Evolutionary conservation across 2,329 filamentous ascomycete species (phyloP).

Genomic region (Aspergillus sclerotialis): DNA sequence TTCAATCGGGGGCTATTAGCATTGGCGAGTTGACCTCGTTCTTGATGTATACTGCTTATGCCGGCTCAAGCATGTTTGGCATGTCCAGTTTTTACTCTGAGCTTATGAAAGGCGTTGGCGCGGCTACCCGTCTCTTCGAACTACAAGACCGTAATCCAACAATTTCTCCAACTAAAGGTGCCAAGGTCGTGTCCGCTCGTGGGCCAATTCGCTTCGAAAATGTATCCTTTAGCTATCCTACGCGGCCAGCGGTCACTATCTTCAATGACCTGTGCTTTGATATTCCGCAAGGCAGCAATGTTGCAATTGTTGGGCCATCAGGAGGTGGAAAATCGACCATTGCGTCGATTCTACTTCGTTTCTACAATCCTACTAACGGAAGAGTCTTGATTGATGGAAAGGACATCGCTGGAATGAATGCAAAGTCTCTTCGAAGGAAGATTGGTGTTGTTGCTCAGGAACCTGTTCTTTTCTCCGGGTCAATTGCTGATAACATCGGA

Average conservation of each 20-base stretch:
- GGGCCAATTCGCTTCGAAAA: slow-evolving; percentile 83
- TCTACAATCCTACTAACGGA: slow-evolving; percentile 77
- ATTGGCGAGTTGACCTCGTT: slow-evolving; percentile 93
- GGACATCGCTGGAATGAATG: slow-evolving; percentile 80
- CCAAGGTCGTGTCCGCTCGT: slow-evolving; percentile 72
- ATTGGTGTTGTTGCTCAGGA: slow-evolving; percentile 96
- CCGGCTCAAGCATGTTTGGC: slow-evolving; percentile 81
- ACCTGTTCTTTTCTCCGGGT: slow-evolving; percentile 79
- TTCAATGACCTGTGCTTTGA: slow-evolving; percentile 85
- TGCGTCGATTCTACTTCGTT: slow-evolving; percentile 80
- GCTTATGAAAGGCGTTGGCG: slow-evolving; percentile 97
- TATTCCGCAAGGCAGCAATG: slow-evolving; percentile 87
- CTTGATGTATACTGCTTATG: slow-evolving; percentile 94
- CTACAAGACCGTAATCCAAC: slow-evolving; percentile 82
- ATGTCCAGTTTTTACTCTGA: slow-evolving; percentile 96
- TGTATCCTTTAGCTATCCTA: slow-evolving; percentile 87
- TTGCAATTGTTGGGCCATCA: slow-evolving; percentile 92
- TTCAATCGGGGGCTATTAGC: slow-evolving; percentile 75
- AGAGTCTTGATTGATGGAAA: slow-evolving; percentile 75
- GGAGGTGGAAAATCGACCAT: slow-evolving; percentile 96
- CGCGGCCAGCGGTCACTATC: slow-evolving; percentile 81
- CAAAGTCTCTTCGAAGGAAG: slow-evolving; percentile 82
- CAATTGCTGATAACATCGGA: slow-evolving; percentile 75
- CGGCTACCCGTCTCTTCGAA: slow-evolving; percentile 92
- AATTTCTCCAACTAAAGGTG: slow-evolving; percentile 79